Evolutionary conservation across 805 yeast species (phyloP).

Genomic region (Middelhovenomyces tepae): DNA sequence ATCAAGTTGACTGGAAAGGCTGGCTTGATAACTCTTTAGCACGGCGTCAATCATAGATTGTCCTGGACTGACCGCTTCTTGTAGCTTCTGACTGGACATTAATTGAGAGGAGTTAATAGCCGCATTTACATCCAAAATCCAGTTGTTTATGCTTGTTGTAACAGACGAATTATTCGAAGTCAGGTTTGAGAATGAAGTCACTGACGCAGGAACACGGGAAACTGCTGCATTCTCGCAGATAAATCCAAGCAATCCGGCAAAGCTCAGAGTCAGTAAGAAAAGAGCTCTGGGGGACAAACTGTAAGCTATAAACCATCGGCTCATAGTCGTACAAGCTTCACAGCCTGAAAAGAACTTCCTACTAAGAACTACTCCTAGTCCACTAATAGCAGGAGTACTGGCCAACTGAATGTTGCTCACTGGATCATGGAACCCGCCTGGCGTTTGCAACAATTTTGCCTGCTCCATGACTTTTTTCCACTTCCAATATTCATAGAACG

Average conservation of each 20-base stretch:
- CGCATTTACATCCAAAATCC: too few species aligned
- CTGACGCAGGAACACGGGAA: too few species aligned
- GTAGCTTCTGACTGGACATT: too few species aligned
- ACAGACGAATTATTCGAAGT: too few species aligned
- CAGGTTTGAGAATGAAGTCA: too few species aligned
- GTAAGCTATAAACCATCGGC: slow-evolving; percentile 10
- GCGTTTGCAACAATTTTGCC: slow-evolving; percentile 8
- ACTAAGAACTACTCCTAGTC: slow-evolving; percentile 4
- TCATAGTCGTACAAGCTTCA: neutral
- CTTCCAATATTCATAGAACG: slow-evolving; percentile 7
- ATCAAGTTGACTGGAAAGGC: too few species aligned
- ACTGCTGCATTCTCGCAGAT: too few species aligned
- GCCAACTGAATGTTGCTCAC: slow-evolving; percentile 10
- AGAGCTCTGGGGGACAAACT: slow-evolving; percentile 6
- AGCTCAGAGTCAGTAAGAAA: neutral
- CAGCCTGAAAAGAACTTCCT: neutral
- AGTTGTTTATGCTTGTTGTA: too few species aligned
- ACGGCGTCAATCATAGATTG: too few species aligned
- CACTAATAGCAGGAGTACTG: slow-evolving; percentile 4
- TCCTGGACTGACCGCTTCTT: too few species aligned
- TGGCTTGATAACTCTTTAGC: too few species aligned
- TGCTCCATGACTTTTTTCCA: slow-evolving; percentile 10
- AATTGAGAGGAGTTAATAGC: too few species aligned
- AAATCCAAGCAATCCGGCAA: slow-evolving; percentile 1
- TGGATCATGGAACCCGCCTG: slow-evolving; percentile 8